Evolutionary conservation across 176 grass and related monocot species (phyloP).

Genomic region (Tuctoria greenei): DNA sequence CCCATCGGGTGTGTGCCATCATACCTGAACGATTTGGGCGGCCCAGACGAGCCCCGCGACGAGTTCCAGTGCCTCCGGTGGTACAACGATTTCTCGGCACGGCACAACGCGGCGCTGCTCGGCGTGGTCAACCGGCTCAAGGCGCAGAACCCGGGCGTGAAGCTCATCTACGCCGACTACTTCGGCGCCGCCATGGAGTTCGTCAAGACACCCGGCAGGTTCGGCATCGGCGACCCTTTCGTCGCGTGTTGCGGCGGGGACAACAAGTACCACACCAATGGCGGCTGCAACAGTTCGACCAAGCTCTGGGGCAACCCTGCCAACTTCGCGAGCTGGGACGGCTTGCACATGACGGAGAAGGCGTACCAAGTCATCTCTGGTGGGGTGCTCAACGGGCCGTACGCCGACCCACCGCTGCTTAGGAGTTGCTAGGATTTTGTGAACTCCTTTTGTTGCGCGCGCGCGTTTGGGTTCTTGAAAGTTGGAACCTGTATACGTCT

Average conservation of each 20-base stretch:
- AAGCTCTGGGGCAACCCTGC: conserved; percentile 28
- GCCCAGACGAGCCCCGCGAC: conserved; percentile 29
- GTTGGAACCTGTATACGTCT: neutral
- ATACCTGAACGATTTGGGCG: neutral
- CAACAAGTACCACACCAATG: conserved; percentile 11
- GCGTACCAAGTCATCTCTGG: conserved; percentile 36
- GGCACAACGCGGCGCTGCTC: conserved; percentile 40
- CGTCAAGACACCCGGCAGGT: neutral
- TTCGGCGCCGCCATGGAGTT: conserved; percentile 44
- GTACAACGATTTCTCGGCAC: conserved; percentile 44
- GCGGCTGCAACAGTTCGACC: neutral
- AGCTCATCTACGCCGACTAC: conserved; percentile 59
- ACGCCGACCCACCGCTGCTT: conserved; percentile 30
- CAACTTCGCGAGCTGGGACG: conserved; percentile 53
- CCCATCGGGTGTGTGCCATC: conserved; percentile 44
- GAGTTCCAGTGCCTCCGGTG: conserved; percentile 37
- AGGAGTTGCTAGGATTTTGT: conserved; percentile 24
- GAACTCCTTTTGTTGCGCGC: neutral
- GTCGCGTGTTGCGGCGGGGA: conserved; percentile 43
- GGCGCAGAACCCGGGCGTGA: conserved; percentile 18
- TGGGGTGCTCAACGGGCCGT: conserved; percentile 45
- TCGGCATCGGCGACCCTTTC: conserved; percentile 28
- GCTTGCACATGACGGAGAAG: conserved; percentile 56
- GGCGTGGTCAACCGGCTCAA: neutral
- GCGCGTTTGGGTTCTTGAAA: too few relatives aligned